These are phyloP conservation scores for Microsporum canis DNA, from an alignment of 2,329 filamentous ascomycete species.

Conservation along the genomic window DNA sequence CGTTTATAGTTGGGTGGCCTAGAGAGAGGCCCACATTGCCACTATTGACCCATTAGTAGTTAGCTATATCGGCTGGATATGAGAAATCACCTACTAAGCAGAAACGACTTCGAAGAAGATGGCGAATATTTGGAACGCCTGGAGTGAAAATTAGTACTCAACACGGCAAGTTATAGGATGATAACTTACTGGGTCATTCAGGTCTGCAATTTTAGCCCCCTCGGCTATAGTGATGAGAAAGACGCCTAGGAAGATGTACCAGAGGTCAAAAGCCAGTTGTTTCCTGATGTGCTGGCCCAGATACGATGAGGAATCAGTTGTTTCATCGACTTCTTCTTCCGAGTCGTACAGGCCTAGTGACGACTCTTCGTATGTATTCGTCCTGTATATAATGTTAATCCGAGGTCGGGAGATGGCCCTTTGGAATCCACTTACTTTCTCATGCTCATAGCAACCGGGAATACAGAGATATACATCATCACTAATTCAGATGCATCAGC, in stretches of 20 bases:
- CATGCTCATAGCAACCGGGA: constrained; percentile 87
- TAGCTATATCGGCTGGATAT: not conserved
- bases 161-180: not conserved
- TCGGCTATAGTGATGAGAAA: constrained; percentile 44
- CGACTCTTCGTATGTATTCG: constrained; percentile 59
- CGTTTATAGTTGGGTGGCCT: constrained; percentile 22
- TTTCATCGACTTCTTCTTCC: constrained; percentile 17
- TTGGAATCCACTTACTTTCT: constrained; percentile 36
- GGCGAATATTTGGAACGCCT: constrained; percentile 13
- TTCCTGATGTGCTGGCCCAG: constrained; percentile 47
- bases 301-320: constrained; percentile 27
- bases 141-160: not conserved
- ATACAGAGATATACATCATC: constrained; percentile 99
- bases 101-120: constrained; percentile 36
- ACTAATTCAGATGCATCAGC: constrained; percentile 45
- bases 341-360: constrained; percentile 46
- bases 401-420: not conserved
- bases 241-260: constrained; percentile 51
- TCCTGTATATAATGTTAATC: constrained; percentile 3
- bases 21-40: constrained; percentile 27
- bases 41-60: constrained; percentile 15
- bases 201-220: constrained; percentile 20
- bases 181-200: constrained; percentile 18
- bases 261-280: constrained; percentile 56
- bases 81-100: constrained; percentile 25